Conservation (phyloP, 768 basidiomycete genomes). For the Boletus rufocinnamomeus region DNA sequence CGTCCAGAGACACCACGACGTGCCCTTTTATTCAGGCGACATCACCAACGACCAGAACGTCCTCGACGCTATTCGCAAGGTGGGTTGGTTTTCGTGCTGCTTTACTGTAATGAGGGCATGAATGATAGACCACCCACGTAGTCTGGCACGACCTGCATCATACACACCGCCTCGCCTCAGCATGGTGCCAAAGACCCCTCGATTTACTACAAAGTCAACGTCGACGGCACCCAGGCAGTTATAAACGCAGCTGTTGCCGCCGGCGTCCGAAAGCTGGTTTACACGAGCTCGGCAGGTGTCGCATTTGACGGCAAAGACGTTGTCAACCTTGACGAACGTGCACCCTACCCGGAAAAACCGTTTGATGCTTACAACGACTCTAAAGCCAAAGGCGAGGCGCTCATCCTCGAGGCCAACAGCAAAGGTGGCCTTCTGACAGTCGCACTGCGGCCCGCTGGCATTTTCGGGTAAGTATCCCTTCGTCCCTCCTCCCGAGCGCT, state of each 20-base stretch:
- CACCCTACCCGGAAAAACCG: constrained; percentile 68
- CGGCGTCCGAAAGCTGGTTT: constrained; percentile 85
- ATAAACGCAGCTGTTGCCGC: constrained; percentile 76
- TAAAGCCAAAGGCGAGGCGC: constrained; percentile 84
- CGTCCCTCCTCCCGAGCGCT: constrained; percentile 1
- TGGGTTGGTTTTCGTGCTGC: constrained; percentile 33
- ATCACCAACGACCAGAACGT: constrained; percentile 79
- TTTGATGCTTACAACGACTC: constrained; percentile 94
- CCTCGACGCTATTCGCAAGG: constrained; percentile 71
- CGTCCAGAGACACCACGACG: constrained; percentile 86
- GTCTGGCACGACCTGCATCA: constrained; percentile 86
- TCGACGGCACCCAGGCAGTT: constrained; percentile 84
- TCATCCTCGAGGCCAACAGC: constrained; percentile 86
- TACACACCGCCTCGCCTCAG: constrained; percentile 91
- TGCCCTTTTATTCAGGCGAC: constrained; percentile 87
- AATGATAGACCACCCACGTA: constrained; percentile 28
- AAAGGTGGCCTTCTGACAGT: constrained; percentile 84
- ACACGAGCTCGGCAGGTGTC: constrained; percentile 91
- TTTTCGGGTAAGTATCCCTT: constrained; percentile 75
- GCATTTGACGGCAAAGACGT: constrained; percentile 83
- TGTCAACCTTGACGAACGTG: constrained; percentile 85
- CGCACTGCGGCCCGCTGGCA: constrained; percentile 88
- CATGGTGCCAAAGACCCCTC: constrained; percentile 67
- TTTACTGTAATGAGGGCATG: background rate
- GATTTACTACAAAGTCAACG: constrained; percentile 91